Percentiles rank a stretch among this genome's conserved stretches.
phyloP scores from a whole-genome alignment of 768 basidiomycete species.

The Suillus bovinus region DNA sequence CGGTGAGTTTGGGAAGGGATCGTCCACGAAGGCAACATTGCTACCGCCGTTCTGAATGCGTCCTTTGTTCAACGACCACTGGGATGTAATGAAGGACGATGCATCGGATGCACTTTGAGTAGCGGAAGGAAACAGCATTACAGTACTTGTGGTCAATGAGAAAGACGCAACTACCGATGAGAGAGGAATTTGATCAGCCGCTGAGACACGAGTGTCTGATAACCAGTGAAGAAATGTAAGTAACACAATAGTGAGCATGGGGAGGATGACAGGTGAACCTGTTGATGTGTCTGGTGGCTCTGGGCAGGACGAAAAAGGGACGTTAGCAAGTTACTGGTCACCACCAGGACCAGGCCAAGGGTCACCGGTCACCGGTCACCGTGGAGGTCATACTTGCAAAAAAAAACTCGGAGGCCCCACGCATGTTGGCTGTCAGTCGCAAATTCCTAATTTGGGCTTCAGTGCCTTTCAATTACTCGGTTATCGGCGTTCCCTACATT shows the following conservation, averaged over 20 bases:
- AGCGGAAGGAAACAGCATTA: constrained; percentile 63
- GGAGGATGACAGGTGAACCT: neutral
- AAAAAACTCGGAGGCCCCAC: too few relatives aligned
- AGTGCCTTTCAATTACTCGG: too few relatives aligned
- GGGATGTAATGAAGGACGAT: constrained; percentile 47
- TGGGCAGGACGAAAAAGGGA: neutral
- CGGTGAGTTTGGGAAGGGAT: constrained; percentile 61
- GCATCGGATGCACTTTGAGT: constrained; percentile 54
- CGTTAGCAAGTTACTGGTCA: neutral
- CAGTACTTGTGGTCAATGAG: constrained; percentile 59
- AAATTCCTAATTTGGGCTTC: too few relatives aligned
- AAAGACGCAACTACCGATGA: constrained; percentile 48
- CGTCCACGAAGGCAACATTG: constrained; percentile 62
- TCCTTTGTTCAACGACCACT: constrained; percentile 64
- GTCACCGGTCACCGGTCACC: too few relatives aligned
- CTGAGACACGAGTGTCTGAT: constrained; percentile 5
- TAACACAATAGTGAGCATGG: neutral
- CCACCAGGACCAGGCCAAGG: neutral
- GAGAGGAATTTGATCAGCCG: constrained; percentile 6
- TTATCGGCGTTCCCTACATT: too few relatives aligned
- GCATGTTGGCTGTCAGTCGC: too few relatives aligned
- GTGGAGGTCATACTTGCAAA: too few relatives aligned
- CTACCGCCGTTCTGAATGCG: constrained; percentile 56
- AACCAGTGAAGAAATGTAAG: neutral
- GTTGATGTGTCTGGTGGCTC: neutral